phyloP scores from a whole-genome alignment of 1,284 basidiomycete species.

The Coniferiporia sulphurascens region DNA sequence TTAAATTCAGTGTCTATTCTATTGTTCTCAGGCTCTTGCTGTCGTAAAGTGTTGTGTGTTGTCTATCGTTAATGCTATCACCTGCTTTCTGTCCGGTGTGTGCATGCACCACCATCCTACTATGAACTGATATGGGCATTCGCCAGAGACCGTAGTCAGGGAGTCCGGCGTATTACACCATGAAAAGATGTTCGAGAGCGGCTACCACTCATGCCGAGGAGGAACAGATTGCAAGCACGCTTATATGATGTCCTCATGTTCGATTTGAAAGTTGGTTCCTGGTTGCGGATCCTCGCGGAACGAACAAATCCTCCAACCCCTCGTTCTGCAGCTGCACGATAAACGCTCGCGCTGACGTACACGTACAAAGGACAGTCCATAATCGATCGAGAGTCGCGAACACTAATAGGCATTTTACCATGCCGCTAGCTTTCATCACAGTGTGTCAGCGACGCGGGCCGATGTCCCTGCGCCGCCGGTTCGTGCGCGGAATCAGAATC shows the following conservation, averaged over 20 bases:
- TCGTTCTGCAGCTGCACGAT: not conserved
- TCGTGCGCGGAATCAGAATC: not conserved
- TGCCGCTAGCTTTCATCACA: slow-evolving; percentile 1
- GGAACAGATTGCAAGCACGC: not conserved
- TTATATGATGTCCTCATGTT: slow-evolving; percentile 10
- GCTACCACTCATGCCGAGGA: not conserved
- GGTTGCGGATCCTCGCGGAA: not conserved
- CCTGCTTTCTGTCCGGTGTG: no score
- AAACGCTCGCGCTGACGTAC: not conserved
- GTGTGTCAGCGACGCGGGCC: slow-evolving; percentile 1
- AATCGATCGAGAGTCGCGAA: slow-evolving; percentile 12
- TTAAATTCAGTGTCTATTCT: not conserved
- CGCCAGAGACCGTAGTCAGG: no score
- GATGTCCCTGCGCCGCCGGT: slow-evolving; percentile 2
- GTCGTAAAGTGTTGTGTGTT: not conserved
- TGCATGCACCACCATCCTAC: no score
- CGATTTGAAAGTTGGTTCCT: slow-evolving; percentile 11
- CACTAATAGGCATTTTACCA: slow-evolving; percentile 17
- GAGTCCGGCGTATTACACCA: no score
- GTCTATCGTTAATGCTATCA: not conserved
- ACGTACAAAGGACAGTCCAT: not conserved
- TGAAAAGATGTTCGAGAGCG: no score
- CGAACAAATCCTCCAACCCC: no score
- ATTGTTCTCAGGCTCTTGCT: not conserved
- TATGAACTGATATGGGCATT: no score